phyloP scores from a whole-genome alignment of 257 asterid genomes.

The Plantago ovata region DNA sequence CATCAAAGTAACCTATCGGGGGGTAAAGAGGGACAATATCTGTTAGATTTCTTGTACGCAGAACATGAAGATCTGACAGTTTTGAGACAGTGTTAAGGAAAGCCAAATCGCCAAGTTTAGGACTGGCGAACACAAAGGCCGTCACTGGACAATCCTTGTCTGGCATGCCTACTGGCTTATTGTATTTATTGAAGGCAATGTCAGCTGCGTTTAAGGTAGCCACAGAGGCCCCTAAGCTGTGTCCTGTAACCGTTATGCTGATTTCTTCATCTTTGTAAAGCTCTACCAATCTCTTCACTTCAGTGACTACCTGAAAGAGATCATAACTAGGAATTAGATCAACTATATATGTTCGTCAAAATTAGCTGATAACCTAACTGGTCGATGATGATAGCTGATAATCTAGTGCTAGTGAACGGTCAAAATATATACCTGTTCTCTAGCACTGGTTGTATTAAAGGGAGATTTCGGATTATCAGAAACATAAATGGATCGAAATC shows the following conservation, averaged over 20 bases:
- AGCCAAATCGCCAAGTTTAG: slow-evolving; percentile 33
- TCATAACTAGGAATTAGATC: no score
- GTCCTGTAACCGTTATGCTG: slow-evolving; percentile 64
- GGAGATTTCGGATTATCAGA: slow-evolving; percentile 6
- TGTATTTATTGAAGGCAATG: slow-evolving; percentile 37
- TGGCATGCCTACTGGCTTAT: slow-evolving; percentile 21
- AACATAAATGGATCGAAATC: slow-evolving; percentile 34
- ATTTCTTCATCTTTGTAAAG: slow-evolving; percentile 40
- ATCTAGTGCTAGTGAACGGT: no score
- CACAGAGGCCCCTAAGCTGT: slow-evolving; percentile 64
- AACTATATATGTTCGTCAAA: no score
- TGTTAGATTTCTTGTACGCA: slow-evolving; percentile 24
- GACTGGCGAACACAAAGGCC: slow-evolving; percentile 42
- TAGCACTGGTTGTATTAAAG: background rate
- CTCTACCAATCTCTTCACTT: slow-evolving; percentile 30
- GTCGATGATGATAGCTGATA: no score
- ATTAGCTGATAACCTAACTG: no score
- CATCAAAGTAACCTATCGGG: slow-evolving; percentile 12
- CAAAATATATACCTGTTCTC: no score
- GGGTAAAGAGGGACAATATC: slow-evolving; percentile 44
- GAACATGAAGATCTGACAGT: slow-evolving; percentile 25
- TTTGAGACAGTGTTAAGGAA: slow-evolving; percentile 17
- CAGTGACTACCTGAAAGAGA: slow-evolving; percentile 37
- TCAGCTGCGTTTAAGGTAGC: slow-evolving; percentile 52
- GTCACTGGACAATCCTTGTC: slow-evolving; percentile 36